Evolutionary conservation across 768 basidiomycete genomes (phyloP).

Genomic region (Phlebiopsis flavidoalba): DNA sequence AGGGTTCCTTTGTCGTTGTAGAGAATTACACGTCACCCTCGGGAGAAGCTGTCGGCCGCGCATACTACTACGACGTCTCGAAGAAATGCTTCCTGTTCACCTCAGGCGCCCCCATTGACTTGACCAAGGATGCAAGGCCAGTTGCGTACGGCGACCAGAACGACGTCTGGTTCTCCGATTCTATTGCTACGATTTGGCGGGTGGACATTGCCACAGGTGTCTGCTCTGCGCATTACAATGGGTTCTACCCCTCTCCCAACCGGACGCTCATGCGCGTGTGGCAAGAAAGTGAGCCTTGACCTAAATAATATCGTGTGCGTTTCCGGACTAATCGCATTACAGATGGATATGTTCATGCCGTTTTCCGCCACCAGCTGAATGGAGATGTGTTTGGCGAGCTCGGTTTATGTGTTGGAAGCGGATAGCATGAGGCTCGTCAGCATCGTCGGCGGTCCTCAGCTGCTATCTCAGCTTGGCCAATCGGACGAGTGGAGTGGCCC

Average conservation of each 20-base stretch:
- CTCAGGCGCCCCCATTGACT: neutral
- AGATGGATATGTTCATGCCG: neutral
- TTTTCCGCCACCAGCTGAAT: neutral
- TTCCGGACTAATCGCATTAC: neutral
- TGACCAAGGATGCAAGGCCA: neutral
- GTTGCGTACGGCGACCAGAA: neutral
- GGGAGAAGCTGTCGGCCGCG: neutral
- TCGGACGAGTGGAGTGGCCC: neutral
- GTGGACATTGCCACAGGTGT: neutral
- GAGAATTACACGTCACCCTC: neutral
- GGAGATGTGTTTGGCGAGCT: neutral
- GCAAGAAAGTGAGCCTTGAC: neutral
- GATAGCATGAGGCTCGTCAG: neutral
- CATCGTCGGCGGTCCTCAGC: neutral
- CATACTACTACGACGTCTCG: neutral
- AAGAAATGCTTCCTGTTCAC: neutral
- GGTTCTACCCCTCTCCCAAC: neutral
- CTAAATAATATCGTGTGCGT: too few relatives aligned
- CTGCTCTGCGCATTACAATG: neutral
- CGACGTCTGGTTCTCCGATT: neutral
- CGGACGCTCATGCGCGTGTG: neutral
- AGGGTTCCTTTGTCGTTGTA: neutral
- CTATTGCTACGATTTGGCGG: neutral
- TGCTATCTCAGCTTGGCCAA: neutral
- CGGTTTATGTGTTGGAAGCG: neutral